Percentiles rank a stretch among this genome's conserved stretches.
phyloP scores from a whole-genome alignment of 2,329 filamentous ascomycete genomes.

The Boeremia lycopersici region DNA sequence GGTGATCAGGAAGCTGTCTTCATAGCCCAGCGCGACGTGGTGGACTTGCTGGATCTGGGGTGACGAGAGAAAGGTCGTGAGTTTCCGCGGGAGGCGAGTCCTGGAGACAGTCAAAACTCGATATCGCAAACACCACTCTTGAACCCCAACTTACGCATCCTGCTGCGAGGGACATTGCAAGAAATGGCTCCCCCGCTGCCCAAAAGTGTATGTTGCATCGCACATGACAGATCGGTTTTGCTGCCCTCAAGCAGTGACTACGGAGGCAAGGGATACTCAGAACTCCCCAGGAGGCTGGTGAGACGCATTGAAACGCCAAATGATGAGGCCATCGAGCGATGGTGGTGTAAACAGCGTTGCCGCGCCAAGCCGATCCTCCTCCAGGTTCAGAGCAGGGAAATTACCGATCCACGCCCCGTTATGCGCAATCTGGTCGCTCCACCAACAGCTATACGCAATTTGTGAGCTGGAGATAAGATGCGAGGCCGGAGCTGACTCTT shows the following conservation, averaged over 20 bases:
- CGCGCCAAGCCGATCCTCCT: slow-evolving; percentile 37
- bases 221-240: slow-evolving; percentile 28
- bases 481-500: too few species aligned
- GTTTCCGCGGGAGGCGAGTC: slow-evolving; percentile 36
- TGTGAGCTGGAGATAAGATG: too few species aligned
- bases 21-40: slow-evolving; percentile 41
- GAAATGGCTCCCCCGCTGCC: slow-evolving; percentile 44
- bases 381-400: slow-evolving; percentile 41
- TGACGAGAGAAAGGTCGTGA: slow-evolving; percentile 32
- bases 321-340: slow-evolving; percentile 7
- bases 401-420: slow-evolving; percentile 7
- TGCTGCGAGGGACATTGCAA: slow-evolving; percentile 38
- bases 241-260: not conserved
- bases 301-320: too few species aligned
- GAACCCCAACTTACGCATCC: slow-evolving; percentile 30
- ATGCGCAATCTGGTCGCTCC: slow-evolving; percentile 13
- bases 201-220: slow-evolving; percentile 42
- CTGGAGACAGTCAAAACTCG: slow-evolving; percentile 17
- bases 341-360: slow-evolving; percentile 16
- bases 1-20: slow-evolving; percentile 43
- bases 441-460: slow-evolving; percentile 4
- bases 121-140: not conserved
- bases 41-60: slow-evolving; percentile 32
- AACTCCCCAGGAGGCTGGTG: not conserved
- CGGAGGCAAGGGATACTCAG: not conserved